A percentile compares a stretch with the other conserved stretches of the same genome.
phyloP scores from a whole-genome alignment of 2,329 filamentous ascomycete genomes.

The Aspergillus latus region DNA sequence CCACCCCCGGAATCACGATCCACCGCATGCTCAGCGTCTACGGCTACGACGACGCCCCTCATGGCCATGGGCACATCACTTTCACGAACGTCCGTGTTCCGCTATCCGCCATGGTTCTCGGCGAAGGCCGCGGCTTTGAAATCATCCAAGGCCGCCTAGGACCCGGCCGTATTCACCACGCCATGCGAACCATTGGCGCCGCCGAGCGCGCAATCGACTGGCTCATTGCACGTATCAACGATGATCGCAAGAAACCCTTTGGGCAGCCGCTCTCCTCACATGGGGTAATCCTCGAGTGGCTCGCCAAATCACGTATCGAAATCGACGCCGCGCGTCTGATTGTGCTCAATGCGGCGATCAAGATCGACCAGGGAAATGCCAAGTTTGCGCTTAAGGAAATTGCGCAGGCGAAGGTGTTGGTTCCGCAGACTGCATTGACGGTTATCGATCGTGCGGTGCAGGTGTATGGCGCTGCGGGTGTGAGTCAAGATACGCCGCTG shows the following conservation, averaged over 20 bases:
- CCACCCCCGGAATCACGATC: slow-evolving; percentile 80
- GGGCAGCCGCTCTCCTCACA: slow-evolving; percentile 84
- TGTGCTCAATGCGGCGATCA: slow-evolving; percentile 91
- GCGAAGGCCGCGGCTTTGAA: slow-evolving; percentile 92
- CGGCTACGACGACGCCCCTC: slow-evolving; percentile 96
- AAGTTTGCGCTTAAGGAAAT: slow-evolving; percentile 92
- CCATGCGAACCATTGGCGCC: slow-evolving; percentile 91
- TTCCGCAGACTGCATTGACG: slow-evolving; percentile 75
- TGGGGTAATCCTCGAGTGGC: slow-evolving; percentile 92
- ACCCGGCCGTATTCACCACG: slow-evolving; percentile 94
- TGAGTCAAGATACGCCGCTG: slow-evolving; percentile 91
- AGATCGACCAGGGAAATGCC: slow-evolving; percentile 85
- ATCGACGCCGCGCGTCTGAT: slow-evolving; percentile 88
- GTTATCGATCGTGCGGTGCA: slow-evolving; percentile 96
- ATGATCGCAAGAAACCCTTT: slow-evolving; percentile 86
- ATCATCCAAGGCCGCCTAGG: slow-evolving; percentile 97
- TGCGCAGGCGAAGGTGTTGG: slow-evolving; percentile 89
- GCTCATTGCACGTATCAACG: slow-evolving; percentile 93
- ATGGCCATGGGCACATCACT: slow-evolving; percentile 89
- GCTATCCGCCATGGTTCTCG: slow-evolving; percentile 78
- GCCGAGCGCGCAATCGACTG: slow-evolving; percentile 90
- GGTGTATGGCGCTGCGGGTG: slow-evolving; percentile 84
- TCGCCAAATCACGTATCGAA: slow-evolving; percentile 87
- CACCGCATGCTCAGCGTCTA: slow-evolving; percentile 92
- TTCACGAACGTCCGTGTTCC: slow-evolving; percentile 92